phyloP scores from a whole-genome alignment of 1,139 yeast species.

The Hemisphaericaspora subhashii region DNA sequence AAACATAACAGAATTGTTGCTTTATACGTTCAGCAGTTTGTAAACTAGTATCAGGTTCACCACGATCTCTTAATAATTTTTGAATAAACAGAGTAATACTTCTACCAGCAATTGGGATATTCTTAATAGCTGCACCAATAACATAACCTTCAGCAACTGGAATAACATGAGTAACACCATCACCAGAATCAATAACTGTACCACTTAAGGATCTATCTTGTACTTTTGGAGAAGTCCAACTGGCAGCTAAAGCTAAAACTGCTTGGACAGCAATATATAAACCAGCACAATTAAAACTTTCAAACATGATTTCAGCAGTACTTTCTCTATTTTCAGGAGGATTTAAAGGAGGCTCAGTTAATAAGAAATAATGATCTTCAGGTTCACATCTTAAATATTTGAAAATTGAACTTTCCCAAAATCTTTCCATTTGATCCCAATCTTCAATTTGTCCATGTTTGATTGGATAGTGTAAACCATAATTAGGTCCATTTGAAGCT shows the following conservation, averaged over 20 bases:
- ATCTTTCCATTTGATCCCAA: slow-evolving; percentile 99
- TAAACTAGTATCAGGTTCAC: slow-evolving; percentile 90
- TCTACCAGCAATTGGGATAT: slow-evolving; percentile 97
- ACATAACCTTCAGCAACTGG: slow-evolving; percentile 99
- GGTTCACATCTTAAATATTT: slow-evolving; percentile 97
- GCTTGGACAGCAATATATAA: slow-evolving; percentile 98
- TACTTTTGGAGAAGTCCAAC: slow-evolving; percentile 97
- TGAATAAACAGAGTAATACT: slow-evolving; percentile 95
- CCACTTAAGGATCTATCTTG: slow-evolving; percentile 95
- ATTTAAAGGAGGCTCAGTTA: slow-evolving; percentile 97
- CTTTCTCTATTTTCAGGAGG: slow-evolving; percentile 99
- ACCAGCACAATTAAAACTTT: slow-evolving; percentile 97
- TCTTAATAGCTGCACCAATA: slow-evolving; percentile 94
- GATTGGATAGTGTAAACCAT: slow-evolving; percentile 87
- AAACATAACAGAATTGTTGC: slow-evolving; percentile 94
- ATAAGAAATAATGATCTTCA: slow-evolving; percentile 91
- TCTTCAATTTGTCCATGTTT: slow-evolving; percentile 97
- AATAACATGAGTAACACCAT: slow-evolving; percentile 96
- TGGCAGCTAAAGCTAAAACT: slow-evolving; percentile 95
- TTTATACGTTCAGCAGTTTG: slow-evolving; percentile 96
- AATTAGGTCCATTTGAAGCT: slow-evolving; percentile 88
- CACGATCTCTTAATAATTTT: slow-evolving; percentile 90
- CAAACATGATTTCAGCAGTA: slow-evolving; percentile 98
- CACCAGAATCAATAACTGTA: slow-evolving; percentile 97
- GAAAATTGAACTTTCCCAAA: slow-evolving; percentile 97